Percentiles rank a stretch among this genome's conserved stretches.
phyloP scores from a whole-genome alignment of 148 eudicot genomes.

The Chenopodium formosanum region DNA sequence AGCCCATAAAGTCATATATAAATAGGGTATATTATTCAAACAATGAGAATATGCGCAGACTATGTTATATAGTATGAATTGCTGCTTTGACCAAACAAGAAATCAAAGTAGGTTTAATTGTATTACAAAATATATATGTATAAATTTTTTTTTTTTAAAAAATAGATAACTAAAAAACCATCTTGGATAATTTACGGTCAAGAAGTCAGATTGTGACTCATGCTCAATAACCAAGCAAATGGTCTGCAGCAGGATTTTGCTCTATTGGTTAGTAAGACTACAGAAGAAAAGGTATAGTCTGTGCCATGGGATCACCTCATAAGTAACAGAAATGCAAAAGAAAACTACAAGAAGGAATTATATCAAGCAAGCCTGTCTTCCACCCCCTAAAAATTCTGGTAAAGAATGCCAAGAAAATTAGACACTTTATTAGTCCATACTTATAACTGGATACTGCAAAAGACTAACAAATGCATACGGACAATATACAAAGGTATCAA shows the following conservation, averaged over 20 bases:
- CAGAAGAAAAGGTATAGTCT: background rate
- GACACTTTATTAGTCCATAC: background rate
- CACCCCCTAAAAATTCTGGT: background rate
- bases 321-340: background rate
- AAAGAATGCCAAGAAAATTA: background rate
- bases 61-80: background rate
- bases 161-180: background rate
- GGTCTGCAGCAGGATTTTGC: background rate
- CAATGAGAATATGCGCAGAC: background rate
- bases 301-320: background rate
- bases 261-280: background rate
- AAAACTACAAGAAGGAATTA: background rate
- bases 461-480: slow-evolving; percentile 1
- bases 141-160: too few species aligned
- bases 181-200: background rate
- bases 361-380: background rate
- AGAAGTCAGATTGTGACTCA: background rate
- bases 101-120: background rate
- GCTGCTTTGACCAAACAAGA: background rate
- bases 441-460: background rate
- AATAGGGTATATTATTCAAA: background rate
- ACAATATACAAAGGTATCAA: background rate
- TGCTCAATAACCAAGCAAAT: background rate
- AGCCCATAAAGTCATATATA: background rate
- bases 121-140: background rate